These are phyloP conservation scores for Trichoderma orchidacearum DNA, from an alignment of 495 filamentous ascomycete species.

Conservation along the genomic window DNA sequence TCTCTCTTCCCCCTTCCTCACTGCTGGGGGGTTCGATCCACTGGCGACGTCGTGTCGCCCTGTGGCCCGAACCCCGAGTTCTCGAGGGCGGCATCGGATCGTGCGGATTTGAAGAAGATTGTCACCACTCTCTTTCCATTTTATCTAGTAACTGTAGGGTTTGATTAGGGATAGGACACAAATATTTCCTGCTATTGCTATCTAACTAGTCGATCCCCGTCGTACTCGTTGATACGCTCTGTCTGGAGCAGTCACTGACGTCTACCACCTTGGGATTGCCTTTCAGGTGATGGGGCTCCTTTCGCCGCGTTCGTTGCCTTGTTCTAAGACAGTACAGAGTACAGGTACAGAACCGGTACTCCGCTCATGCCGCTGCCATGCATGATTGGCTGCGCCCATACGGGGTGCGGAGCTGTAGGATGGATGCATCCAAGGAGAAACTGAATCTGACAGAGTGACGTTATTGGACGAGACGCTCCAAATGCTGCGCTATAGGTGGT, in stretches of 20 bases:
- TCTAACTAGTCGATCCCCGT: too few relatives aligned
- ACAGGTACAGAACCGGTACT: background rate
- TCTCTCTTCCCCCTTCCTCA: background rate
- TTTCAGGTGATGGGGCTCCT: background rate
- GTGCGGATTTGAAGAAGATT: background rate
- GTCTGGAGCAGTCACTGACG: background rate
- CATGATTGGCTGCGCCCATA: background rate
- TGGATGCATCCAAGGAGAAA: too few relatives aligned
- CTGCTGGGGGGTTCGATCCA: background rate
- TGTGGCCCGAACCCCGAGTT: background rate
- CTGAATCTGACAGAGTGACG: background rate
- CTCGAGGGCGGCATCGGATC: background rate
- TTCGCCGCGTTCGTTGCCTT: background rate
- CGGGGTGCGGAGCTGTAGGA: background rate
- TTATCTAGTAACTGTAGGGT: background rate
- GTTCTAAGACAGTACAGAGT: background rate
- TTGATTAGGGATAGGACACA: background rate
- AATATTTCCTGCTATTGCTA: background rate
- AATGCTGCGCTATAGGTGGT: background rate
- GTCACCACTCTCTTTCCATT: background rate
- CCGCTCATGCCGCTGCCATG: background rate
- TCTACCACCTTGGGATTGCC: background rate
- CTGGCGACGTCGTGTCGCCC: background rate
- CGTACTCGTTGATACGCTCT: too few relatives aligned
- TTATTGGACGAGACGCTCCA: background rate